A percentile compares a stretch with the other conserved stretches of the same genome.
Evolutionary conservation across 805 yeast species (phyloP).

Genomic region (Candida gorgasii): DNA sequence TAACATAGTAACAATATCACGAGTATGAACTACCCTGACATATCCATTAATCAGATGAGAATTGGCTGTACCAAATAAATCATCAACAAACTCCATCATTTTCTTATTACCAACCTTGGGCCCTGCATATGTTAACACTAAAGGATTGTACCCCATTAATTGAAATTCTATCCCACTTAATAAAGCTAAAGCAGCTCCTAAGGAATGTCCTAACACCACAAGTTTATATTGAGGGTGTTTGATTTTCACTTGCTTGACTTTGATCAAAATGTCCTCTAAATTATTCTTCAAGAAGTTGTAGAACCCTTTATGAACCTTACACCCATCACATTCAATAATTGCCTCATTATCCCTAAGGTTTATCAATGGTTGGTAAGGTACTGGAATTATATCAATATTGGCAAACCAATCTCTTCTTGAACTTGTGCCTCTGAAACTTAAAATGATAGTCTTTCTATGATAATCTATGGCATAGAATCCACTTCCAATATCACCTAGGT

Average conservation of each 20-base stretch:
- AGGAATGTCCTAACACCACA: slow-evolving; percentile 69
- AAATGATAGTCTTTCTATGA: slow-evolving; percentile 39
- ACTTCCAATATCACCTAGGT: slow-evolving; percentile 49
- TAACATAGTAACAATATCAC: slow-evolving; percentile 58
- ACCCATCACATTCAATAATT: slow-evolving; percentile 43
- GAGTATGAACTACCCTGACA: slow-evolving; percentile 56
- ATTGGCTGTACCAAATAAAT: slow-evolving; percentile 40
- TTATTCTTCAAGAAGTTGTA: slow-evolving; percentile 46
- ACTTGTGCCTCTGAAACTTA: slow-evolving; percentile 66
- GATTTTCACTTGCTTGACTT: slow-evolving; percentile 32
- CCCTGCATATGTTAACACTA: slow-evolving; percentile 60
- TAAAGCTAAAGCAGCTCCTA: slow-evolving; percentile 72
- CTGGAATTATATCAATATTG: slow-evolving; percentile 53
- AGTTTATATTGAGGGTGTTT: slow-evolving; percentile 50
- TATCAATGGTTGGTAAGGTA: slow-evolving; percentile 48
- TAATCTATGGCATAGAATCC: slow-evolving; percentile 58
- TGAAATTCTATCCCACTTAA: slow-evolving; percentile 64
- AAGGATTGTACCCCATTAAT: slow-evolving; percentile 53
- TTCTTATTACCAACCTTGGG: slow-evolving; percentile 62
- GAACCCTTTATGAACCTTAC: slow-evolving; percentile 69
- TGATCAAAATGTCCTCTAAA: slow-evolving; percentile 35
- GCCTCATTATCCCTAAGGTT: slow-evolving; percentile 10
- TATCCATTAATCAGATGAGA: slow-evolving; percentile 41
- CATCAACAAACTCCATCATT: slow-evolving; percentile 54
- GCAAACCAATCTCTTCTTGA: slow-evolving; percentile 61